Base-by-base conservation (phyloP, 345 rosid species). In the Linum trigynum region DNA sequence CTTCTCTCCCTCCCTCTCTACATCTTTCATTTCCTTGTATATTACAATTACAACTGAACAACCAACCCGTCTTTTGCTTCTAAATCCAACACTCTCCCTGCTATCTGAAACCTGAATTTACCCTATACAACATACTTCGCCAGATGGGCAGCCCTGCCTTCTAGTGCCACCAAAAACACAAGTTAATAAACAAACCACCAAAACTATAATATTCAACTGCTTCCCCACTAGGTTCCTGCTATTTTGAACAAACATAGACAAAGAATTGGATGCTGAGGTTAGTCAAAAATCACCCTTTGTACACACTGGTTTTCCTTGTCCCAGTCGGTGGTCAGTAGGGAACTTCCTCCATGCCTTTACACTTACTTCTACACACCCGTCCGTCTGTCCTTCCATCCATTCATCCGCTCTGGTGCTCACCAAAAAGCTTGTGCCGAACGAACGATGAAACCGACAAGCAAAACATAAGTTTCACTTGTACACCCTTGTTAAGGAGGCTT, bases 221-320 rank as follows among this genome's bases (percentile, higher is more conserved):
- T 23, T 23, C 32, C 32, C 32, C 32, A 23, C 32, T 23, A 23
- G 32, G 32, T 23, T 23, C 32, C 32, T 23, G 32, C 32, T 23
- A 23, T 23, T 23, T 23, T 48, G 14, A 48, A 48, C 53, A 48
- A 48, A 48, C 32, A 48, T 7, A 48, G 68, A 65, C 58, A 79
- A 80, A 67, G 80, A 81, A 79, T 81, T 63, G 73, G 68, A 78
- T 40, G 75, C 86, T 81, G 79, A 43, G 6, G 79, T 73, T 75
- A 73, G 78, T 17, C 38, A 38, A 41, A 16, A 32, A 3, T 62
- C 78, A 83, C 81, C 78, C 77, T 82, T 65, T 79, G 82, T 83
- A 74, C 82, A 82, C 53, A 48, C 53, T 60, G 72, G 67, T 73
- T 65, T 76, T 10, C 11, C 71, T 59, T 74, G 84, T 67, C 74